A percentile compares a stretch with the other conserved stretches of the same genome.
phyloP scores from a whole-genome alignment of 768 basidiomycete genomes.

The Leccinum ochraceum region DNA sequence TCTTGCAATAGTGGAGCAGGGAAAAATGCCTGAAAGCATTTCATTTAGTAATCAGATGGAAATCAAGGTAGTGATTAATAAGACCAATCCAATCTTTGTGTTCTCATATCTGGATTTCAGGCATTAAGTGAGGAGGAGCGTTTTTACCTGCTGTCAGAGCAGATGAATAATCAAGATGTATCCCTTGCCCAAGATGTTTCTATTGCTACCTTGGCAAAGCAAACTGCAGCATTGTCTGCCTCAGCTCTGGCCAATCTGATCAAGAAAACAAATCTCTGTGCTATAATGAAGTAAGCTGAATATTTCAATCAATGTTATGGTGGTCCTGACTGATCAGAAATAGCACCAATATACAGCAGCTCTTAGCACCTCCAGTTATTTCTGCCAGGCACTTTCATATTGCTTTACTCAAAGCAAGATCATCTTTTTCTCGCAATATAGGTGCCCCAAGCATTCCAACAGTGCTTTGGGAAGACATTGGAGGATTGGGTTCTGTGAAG shows the following conservation, averaged over 20 bases:
- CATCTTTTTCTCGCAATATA: conserved; percentile 86
- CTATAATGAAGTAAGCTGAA: conserved; percentile 32
- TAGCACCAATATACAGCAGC: conserved; percentile 7
- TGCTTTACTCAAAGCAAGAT: conserved; percentile 71
- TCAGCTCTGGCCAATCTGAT: conserved; percentile 77
- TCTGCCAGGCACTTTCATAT: conserved; percentile 63
- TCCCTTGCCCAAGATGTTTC: conserved; percentile 76
- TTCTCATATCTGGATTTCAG: conserved; percentile 39
- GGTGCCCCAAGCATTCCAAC: conserved; percentile 97
- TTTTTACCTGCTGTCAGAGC: conserved; percentile 51
- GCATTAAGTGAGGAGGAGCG: conserved; percentile 81
- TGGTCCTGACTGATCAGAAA: neutral
- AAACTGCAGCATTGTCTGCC: conserved; percentile 90
- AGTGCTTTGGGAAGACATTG: conserved; percentile 97
- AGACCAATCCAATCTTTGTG: neutral
- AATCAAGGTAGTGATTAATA: conserved; percentile 56
- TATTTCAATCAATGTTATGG: neutral
- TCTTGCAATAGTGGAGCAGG: conserved; percentile 68
- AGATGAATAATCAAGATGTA: conserved; percentile 39
- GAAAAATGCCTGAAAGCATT: conserved; percentile 62
- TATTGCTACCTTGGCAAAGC: conserved; percentile 66
- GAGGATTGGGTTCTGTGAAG: conserved; percentile 86
- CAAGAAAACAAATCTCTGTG: conserved; percentile 51
- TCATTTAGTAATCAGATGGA: conserved; percentile 85
- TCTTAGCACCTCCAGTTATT: conserved; percentile 17